Conservation (phyloP, 169 alveolate species). For the Nephromyces sp. region DNA sequence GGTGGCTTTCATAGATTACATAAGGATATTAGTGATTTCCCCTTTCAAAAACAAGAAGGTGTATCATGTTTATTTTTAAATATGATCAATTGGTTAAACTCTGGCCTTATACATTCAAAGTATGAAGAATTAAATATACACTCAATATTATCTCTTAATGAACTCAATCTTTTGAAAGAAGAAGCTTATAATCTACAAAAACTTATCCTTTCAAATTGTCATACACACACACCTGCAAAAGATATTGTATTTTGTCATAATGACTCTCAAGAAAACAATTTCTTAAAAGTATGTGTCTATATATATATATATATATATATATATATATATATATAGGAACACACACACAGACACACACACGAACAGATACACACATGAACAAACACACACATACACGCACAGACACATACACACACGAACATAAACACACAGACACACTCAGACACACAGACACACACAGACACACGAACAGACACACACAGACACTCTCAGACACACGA, state of each 20-base stretch:
- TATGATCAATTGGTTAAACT: too few species aligned
- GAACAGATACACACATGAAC: background rate
- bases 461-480: background rate
- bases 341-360: background rate
- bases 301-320: too few species aligned
- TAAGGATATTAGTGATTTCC: too few species aligned
- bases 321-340: too few species aligned
- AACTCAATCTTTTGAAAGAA: too few species aligned
- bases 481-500: background rate
- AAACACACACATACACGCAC: background rate
- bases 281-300: conserved; percentile 5
- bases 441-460: background rate
- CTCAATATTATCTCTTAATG: too few species aligned
- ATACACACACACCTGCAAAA: conserved; percentile 19
- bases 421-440: background rate
- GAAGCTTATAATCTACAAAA: background rate
- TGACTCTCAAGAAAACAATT: conserved; percentile 23
- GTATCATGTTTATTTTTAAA: too few species aligned
- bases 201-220: background rate
- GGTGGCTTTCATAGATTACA: too few species aligned
- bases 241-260: conserved; percentile 38
- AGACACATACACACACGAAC: background rate
- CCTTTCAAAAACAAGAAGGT: too few species aligned
- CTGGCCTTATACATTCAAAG: too few species aligned
- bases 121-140: too few species aligned